Evolutionary conservation across 306 rosid genomes (phyloP), one percentile per base, ranked within the genome.

Genomic region (Abrus precatorius): DNA sequence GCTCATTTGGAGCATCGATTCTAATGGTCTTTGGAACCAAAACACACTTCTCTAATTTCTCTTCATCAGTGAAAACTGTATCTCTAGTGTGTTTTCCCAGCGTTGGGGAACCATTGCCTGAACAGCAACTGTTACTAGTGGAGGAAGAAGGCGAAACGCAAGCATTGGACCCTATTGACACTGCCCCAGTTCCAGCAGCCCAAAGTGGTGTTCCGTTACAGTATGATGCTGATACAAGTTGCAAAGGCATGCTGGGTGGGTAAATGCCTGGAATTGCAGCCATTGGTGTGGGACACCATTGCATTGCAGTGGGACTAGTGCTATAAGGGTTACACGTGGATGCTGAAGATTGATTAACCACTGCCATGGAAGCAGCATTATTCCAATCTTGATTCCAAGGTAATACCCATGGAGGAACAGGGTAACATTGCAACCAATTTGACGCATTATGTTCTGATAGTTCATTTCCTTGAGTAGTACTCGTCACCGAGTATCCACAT

Each of bases 1-100:
- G 88, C 77, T 89, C 92, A 27, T 79, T 64, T 7, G 77, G 72
- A 56, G 84, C 86, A 50, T 87, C 87, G 1, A 79, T 72, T 83
- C 90, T 86, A 30, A 85, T 61, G 3, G 84, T 78, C 85, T 90
- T 89, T 5, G 87, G 93, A 77, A 78, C 82, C 67, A 82, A 83
- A 50, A 75, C 60, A 48, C 79, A 62, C 30, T 82, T 86, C 38
- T 85, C 93, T 45, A 81, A 68, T 47, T 66, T 85, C 57, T 89
- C 93, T 63, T 74, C 86, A 43, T 88, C 88, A 7, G 67, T 29
- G 48, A 40, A 64, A 73, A 76, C 45, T 1, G 80, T 47, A 9
- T 87, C 95, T 64, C 94, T 86, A 2, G 72, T 76, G 75, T 89
- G 97, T 75, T 92, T 90, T 1, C 95, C 97, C 5, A 90, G 79